Evolutionary conservation across 2,329 filamentous ascomycete genomes (phyloP).

Genomic region (Pyrenophora teres): DNA sequence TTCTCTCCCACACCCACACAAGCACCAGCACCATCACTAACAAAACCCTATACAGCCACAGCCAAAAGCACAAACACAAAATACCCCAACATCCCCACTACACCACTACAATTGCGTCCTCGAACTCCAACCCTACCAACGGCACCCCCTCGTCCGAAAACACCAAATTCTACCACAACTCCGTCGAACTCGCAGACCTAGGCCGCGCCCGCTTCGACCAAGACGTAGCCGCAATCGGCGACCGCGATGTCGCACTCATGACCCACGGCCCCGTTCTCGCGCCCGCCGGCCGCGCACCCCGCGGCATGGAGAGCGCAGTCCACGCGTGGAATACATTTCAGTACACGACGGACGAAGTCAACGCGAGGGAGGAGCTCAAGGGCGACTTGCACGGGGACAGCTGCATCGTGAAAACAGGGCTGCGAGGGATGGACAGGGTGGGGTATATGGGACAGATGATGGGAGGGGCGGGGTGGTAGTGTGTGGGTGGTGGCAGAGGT

Average conservation of each 20-base stretch:
- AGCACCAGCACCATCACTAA: neutral
- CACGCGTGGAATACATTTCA: constrained; percentile 39
- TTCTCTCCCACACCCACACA: neutral
- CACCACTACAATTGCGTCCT: neutral
- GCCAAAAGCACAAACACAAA: too few species aligned
- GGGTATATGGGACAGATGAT: neutral
- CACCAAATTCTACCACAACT: constrained; percentile 14
- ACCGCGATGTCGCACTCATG: constrained; percentile 35
- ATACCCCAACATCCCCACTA: neutral
- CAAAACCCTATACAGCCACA: neutral
- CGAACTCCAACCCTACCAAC: neutral
- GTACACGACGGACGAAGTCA: constrained; percentile 30
- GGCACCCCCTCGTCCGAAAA: neutral
- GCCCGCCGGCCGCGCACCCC: constrained; percentile 28
- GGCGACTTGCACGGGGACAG: constrained; percentile 43
- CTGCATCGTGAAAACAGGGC: constrained; percentile 41
- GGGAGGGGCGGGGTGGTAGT: neutral
- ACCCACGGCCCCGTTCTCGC: constrained; percentile 19
- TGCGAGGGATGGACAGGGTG: constrained; percentile 12
- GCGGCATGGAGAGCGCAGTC: constrained; percentile 32
- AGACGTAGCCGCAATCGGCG: constrained; percentile 34
- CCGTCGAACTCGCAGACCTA: constrained; percentile 35
- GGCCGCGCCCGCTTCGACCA: constrained; percentile 37
- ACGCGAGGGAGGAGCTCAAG: constrained; percentile 38
- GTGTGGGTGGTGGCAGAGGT: constrained; percentile 1